Evolutionary conservation across 305 asterid genomes (phyloP).

Genomic region (Nicotiana rustica): DNA sequence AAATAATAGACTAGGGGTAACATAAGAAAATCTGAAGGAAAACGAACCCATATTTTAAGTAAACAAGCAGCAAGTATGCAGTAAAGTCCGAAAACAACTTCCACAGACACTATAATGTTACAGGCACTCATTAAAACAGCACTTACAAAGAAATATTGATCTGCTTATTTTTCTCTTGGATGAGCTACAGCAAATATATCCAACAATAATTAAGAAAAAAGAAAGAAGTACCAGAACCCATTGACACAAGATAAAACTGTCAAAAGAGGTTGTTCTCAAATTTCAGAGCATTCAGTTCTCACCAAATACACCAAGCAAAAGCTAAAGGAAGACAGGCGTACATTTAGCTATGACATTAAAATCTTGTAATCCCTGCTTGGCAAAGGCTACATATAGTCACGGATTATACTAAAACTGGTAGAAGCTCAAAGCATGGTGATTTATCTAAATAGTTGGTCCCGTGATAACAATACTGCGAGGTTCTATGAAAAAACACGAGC

Average conservation of each 20-base stretch:
- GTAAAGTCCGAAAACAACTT: slow-evolving; percentile 6
- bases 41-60: slow-evolving; percentile 9
- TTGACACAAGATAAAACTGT: not conserved
- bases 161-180: slow-evolving; percentile 21
- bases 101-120: not conserved
- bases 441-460: slow-evolving; percentile 16
- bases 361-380: not conserved
- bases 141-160: not conserved
- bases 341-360: slow-evolving; percentile 8
- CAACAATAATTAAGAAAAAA: slow-evolving; percentile 13
- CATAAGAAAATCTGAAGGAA: slow-evolving; percentile 10
- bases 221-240: slow-evolving; percentile 20
- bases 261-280: not conserved
- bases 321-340: not conserved
- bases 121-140: not conserved
- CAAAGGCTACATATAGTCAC: not conserved
- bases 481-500: not conserved
- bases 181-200: slow-evolving; percentile 1
- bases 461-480: not conserved
- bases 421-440: slow-evolving; percentile 20
- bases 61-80: not conserved
- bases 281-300: not conserved
- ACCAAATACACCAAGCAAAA: not conserved
- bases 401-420: not conserved
- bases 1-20: not conserved